Evolutionary conservation across 2,329 filamentous ascomycete genomes (phyloP).

Genomic region (Botrytis porri): DNA sequence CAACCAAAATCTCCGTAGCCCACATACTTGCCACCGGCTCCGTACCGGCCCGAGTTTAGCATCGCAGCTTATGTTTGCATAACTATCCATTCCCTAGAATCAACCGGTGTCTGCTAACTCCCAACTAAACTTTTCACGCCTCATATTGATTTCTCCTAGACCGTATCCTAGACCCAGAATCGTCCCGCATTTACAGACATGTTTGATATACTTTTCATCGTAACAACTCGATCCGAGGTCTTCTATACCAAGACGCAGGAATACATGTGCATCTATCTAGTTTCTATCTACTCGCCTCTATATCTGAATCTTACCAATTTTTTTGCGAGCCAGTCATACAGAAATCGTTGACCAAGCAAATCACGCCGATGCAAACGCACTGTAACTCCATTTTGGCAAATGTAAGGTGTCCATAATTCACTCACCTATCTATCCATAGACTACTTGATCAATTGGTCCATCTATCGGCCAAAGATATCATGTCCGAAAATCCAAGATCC

Average conservation of each 20-base stretch:
- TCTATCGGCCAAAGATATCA: neutral
- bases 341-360: neutral
- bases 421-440: neutral
- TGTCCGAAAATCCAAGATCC: constrained; percentile 1
- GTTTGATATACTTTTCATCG: neutral
- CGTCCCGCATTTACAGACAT: neutral
- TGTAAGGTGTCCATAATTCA: neutral
- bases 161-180: neutral
- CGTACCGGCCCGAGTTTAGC: constrained; percentile 4
- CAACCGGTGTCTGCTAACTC: neutral
- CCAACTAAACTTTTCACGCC: neutral
- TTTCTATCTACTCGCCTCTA: neutral
- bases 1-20: constrained; percentile 3
- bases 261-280: neutral
- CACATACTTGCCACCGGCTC: neutral
- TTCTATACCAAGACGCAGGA: neutral
- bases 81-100: neutral
- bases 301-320: neutral
- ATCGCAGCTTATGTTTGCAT: neutral
- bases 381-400: neutral
- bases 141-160: neutral
- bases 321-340: neutral
- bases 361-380: neutral
- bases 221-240: constrained; percentile 6
- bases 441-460: neutral